Evolutionary conservation across 106 monocot genomes (phyloP), one percentile per base, ranked within the genome.

Genomic region (Acorus calamus): DNA sequence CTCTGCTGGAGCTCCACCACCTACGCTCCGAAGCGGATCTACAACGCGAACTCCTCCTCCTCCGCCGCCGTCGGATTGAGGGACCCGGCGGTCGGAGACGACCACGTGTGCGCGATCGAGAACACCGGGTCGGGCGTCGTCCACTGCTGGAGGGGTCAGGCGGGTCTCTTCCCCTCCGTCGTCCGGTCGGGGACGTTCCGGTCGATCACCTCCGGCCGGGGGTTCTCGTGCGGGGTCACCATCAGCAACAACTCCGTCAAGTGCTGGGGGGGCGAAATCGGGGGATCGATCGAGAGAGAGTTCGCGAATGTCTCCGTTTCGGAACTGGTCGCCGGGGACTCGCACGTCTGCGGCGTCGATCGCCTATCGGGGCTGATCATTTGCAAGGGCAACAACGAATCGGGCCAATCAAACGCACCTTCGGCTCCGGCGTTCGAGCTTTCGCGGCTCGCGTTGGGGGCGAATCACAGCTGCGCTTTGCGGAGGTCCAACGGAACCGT

Each of bases 191-290:
- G 89, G 3, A 42, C 8, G 2, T 94, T 67, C 80, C 43, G 14
- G 53, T 94, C 89, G 11, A 67, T 94, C 47, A 82, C 89, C 3
- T 87, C 89, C 5, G 94, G 94, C 0, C 66, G 69, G 11, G 80
- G 64, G 11, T 94, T 89, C 75, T 73, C 84, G 3, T 94, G 94
- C 71, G 94, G 71, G 8, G 73, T 94, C 8, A 5, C 55, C 55
- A 13, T 4, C 41, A 51, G 11, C 3, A 55, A 57, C 65, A 28
- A 45, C 71, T 48, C 53, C 8, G 89, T 94, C 63, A 42, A 0
- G 4, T 94, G 94, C 41, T 87, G 89, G 86, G 94, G 84, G 8
- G 8, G 11, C 11, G 48, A 11, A 12, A 54, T 6, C 11, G 46
- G 6, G 11, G 58, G 6, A 57, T 68, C 42, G 49, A 50, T 6